Evolutionary conservation across 176 grass and related monocot genomes (phyloP), one percentile per base, ranked within the genome.

Genomic region (Pontederia crassipes): DNA sequence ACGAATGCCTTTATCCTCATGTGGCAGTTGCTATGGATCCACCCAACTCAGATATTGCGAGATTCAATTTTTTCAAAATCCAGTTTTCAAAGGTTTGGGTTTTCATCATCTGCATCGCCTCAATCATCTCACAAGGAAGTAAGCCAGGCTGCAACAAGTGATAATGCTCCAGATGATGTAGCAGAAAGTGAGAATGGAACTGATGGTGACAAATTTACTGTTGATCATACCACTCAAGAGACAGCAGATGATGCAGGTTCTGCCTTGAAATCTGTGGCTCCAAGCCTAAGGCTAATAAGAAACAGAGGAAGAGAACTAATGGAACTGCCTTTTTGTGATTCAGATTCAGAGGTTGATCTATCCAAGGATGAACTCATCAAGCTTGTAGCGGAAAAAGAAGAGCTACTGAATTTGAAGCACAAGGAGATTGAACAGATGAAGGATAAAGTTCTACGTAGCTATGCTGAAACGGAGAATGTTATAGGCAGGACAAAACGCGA

Each of bases 401-500:
- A 55, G 28, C 48, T 88, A n/a, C 75, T 84, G 55, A 94, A 81
- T 57, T 73, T 64, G 14, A 94, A 87, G 54, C 67, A 94, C 26
- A 85, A 88, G 68, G 84, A 88, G 48, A 74, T 88, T 28, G 74
- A 88, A 68, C 70, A 73, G 48, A 93, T 79, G 80, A 73, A 81
- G 73, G 83, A 81, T 60, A 88, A 82, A 57, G 75, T 93, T 81
- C 68, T 79, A 12, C 72, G 81, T 29, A 84, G 84, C 68, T 88
- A 88, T 81, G 78, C 89, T 59, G 84, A 84, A 74, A 81, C 84
- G 77, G 80, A 93, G 67, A 93, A 93, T 79, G 51, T 88, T 48
- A 81, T 79, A 18, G 64, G 67, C 58, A 46, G 72, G 68, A 81
- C 80, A 79, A 93, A 87, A 52, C 78, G 75, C 69, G 84, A 87